These are phyloP conservation scores for Suillus subalutaceus DNA, from an alignment of 768 basidiomycete genomes.

Conservation along the genomic window DNA sequence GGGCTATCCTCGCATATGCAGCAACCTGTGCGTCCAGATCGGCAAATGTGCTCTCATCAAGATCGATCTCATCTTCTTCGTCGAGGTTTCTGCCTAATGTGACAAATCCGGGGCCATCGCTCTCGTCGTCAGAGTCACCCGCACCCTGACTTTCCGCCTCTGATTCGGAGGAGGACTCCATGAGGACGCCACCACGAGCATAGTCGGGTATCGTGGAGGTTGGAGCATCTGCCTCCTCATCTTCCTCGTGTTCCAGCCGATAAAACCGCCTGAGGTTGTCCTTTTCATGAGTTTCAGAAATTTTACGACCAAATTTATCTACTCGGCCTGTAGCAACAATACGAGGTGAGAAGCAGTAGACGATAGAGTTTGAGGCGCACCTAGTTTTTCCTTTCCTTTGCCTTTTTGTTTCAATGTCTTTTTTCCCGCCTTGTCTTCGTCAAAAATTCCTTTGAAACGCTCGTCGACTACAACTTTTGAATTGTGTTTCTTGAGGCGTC, in stretches of 20 bases:
- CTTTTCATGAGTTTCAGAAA: constrained; percentile 68
- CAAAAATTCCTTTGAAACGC: constrained; percentile 76
- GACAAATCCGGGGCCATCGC: constrained; percentile 51
- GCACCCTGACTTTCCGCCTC: constrained; percentile 15
- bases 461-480: constrained; percentile 89
- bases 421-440: constrained; percentile 39
- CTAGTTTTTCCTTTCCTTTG: constrained; percentile 21
- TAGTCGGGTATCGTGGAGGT: constrained; percentile 56
- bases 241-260: constrained; percentile 55
- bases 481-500: constrained; percentile 76
- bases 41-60: constrained; percentile 76
- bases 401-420: constrained; percentile 38
- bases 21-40: constrained; percentile 77
- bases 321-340: constrained; percentile 51
- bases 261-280: constrained; percentile 84
- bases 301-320: constrained; percentile 86
- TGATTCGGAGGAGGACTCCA: constrained; percentile 69
- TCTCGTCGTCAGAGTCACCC: constrained; percentile 44
- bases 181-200: constrained; percentile 85
- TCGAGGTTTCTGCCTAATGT: constrained; percentile 51
- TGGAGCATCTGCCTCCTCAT: constrained; percentile 34
- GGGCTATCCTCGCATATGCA: constrained; percentile 51
- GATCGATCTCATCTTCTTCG: constrained; percentile 60
- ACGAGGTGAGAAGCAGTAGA: constrained; percentile 5
- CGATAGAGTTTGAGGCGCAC: constrained; percentile 16